Conservation (phyloP, 2,329 filamentous ascomycete genomes). For the Sclerotinia minor region DNA sequence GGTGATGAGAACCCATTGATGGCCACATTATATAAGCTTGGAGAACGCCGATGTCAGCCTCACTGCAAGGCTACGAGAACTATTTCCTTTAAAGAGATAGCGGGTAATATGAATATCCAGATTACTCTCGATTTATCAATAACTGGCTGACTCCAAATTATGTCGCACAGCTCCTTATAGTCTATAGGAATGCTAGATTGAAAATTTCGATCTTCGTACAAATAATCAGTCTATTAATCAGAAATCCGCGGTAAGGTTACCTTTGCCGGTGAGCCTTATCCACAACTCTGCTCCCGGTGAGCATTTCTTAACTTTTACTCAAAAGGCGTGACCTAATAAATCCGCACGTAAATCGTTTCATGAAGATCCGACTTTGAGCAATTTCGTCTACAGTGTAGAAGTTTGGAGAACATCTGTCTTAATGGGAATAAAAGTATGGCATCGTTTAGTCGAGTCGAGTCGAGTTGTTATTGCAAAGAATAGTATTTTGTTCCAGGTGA, state of each 20-base stretch:
- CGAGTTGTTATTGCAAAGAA: background rate
- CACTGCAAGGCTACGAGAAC: background rate
- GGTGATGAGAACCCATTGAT: background rate
- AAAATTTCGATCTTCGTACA: background rate
- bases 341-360: too few species aligned
- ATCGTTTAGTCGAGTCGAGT: too few species aligned
- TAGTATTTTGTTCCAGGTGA: background rate
- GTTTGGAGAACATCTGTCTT: background rate
- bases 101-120: too few species aligned
- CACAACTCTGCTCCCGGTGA: background rate
- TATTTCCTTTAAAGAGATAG: too few species aligned
- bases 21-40: background rate
- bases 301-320: too few species aligned
- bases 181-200: too few species aligned
- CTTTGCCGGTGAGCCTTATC: background rate
- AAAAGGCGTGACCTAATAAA: too few species aligned
- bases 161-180: too few species aligned
- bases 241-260: background rate
- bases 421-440: background rate
- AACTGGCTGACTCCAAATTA: too few species aligned
- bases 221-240: background rate
- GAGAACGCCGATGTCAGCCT: background rate
- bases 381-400: background rate
- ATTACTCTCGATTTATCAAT: too few species aligned
- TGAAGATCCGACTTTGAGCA: too few species aligned